phyloP scores from a whole-genome alignment of 139 green algal species.

The Monoraphidium neglectum region DNA sequence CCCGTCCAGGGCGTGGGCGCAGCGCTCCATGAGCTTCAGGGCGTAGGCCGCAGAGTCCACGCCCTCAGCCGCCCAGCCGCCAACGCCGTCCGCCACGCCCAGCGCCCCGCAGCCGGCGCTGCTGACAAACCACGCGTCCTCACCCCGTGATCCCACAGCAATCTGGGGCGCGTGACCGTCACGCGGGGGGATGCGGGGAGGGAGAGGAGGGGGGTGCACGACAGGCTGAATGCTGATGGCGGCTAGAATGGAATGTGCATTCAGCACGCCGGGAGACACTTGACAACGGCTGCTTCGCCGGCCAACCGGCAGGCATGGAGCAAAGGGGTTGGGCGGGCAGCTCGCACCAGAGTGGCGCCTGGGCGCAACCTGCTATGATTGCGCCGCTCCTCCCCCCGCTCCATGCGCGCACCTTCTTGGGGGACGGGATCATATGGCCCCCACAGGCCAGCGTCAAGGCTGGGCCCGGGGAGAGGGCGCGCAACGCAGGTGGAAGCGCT shows the following conservation, averaged over 20 bases:
- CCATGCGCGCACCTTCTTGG: no score
- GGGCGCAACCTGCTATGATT: no score
- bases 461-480: no score
- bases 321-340: no score
- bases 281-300: no score
- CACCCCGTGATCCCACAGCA: slow-evolving; percentile 41
- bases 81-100: slow-evolving; percentile 92
- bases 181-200: not conserved
- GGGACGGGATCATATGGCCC: not conserved
- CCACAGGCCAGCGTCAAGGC: not conserved
- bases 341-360: no score
- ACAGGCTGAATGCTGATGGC: no score
- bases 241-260: not conserved
- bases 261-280: no score
- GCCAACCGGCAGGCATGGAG: no score
- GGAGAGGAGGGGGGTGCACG: no score
- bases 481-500: no score
- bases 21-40: slow-evolving; percentile 50
- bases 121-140: slow-evolving; percentile 82
- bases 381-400: no score
- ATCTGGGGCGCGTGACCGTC: not conserved
- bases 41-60: slow-evolving; percentile 79
- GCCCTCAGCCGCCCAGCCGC: slow-evolving; percentile 76
- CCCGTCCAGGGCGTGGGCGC: not conserved
- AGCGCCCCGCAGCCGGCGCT: slow-evolving; percentile 38